phyloP scores from a whole-genome alignment of 2,329 filamentous ascomycete genomes.

The Bipolaris gigantea region DNA sequence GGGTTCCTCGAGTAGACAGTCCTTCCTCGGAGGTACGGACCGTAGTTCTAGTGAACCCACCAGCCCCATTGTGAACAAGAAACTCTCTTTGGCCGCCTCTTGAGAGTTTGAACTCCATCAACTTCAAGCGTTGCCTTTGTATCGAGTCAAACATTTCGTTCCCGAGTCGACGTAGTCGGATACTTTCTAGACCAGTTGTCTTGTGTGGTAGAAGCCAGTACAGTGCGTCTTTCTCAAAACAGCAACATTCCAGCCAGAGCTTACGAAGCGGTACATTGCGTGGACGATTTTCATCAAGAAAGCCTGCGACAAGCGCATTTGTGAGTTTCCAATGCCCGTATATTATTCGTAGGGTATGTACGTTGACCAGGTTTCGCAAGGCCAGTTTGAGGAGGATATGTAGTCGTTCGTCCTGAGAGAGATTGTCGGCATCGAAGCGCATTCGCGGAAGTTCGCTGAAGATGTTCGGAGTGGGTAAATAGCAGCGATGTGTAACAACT shows the following conservation, averaged over 20 bases:
- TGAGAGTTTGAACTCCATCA: conserved; percentile 30
- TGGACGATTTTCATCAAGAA: conserved; percentile 41
- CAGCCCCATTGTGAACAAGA: conserved; percentile 37
- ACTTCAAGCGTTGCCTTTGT: conserved; percentile 21
- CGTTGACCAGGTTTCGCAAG: conserved; percentile 46
- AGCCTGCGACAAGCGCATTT: conserved; percentile 44
- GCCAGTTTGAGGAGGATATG: conserved; percentile 46
- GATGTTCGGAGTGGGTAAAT: conserved; percentile 50
- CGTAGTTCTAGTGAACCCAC: conserved; percentile 36
- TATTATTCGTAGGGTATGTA: conserved; percentile 50
- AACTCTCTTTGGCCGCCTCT: conserved; percentile 34
- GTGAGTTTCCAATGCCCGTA: conserved; percentile 50
- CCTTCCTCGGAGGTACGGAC: conserved; percentile 24
- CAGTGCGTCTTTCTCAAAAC: conserved; percentile 28
- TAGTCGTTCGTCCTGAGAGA: conserved; percentile 47
- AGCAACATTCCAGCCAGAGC: conserved; percentile 53
- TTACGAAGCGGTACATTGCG: conserved; percentile 39
- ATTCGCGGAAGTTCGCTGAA: conserved; percentile 48
- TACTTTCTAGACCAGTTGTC: conserved; percentile 43
- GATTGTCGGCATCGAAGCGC: conserved; percentile 44
- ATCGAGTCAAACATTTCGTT: conserved; percentile 21
- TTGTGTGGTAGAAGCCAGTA: conserved; percentile 22
- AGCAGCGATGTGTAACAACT: conserved; percentile 50
- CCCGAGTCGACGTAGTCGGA: conserved; percentile 49
- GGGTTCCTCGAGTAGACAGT: conserved; percentile 5